These are phyloP conservation scores for Cordyceps sp. DNA, from an alignment of 2,329 filamentous ascomycete genomes.

Conservation along the genomic window DNA sequence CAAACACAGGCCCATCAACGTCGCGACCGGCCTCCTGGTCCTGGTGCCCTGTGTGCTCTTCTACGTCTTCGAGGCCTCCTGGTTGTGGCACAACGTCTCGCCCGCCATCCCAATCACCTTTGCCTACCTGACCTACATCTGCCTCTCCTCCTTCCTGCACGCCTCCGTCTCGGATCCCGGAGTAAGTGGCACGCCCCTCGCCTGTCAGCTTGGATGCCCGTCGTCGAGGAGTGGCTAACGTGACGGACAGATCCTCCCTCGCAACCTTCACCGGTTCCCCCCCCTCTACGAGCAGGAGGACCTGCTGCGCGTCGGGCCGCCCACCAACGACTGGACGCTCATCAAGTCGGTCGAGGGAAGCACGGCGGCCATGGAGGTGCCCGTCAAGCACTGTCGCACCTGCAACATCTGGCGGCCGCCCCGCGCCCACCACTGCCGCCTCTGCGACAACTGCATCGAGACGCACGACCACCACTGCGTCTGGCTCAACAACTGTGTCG, in stretches of 20 bases:
- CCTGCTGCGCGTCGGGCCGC: slow-evolving; percentile 63
- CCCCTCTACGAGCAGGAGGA: slow-evolving; percentile 59
- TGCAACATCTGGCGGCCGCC: slow-evolving; percentile 96
- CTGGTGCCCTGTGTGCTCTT: slow-evolving; percentile 67
- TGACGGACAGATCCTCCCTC: slow-evolving; percentile 74
- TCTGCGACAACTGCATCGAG: slow-evolving; percentile 95
- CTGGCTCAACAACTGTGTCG: slow-evolving; percentile 97
- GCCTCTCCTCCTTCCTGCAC: slow-evolving; percentile 84
- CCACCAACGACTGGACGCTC: slow-evolving; percentile 86
- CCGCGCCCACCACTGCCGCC: slow-evolving; percentile 85
- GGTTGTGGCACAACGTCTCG: slow-evolving; percentile 72
- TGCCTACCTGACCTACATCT: slow-evolving; percentile 81
- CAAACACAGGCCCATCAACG: slow-evolving; percentile 71
- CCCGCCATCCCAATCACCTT: slow-evolving; percentile 81
- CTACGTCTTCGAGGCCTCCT: slow-evolving; percentile 70
- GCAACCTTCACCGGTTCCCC: slow-evolving; percentile 84
- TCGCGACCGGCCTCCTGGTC: slow-evolving; percentile 70
- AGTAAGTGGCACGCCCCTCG: slow-evolving; percentile 35
- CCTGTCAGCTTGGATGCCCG: background rate
- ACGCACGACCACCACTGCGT: slow-evolving; percentile 97
- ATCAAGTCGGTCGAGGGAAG: slow-evolving; percentile 62
- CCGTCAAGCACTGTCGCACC: slow-evolving; percentile 94
- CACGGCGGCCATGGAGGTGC: slow-evolving; percentile 89
- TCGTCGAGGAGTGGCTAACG: slow-evolving; percentile 3
- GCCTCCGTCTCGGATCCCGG: slow-evolving; percentile 86